Evolutionary conservation across 768 basidiomycete species (phyloP), one percentile per base, ranked within the genome.

Genomic region (Lentinus tigrinus): DNA sequence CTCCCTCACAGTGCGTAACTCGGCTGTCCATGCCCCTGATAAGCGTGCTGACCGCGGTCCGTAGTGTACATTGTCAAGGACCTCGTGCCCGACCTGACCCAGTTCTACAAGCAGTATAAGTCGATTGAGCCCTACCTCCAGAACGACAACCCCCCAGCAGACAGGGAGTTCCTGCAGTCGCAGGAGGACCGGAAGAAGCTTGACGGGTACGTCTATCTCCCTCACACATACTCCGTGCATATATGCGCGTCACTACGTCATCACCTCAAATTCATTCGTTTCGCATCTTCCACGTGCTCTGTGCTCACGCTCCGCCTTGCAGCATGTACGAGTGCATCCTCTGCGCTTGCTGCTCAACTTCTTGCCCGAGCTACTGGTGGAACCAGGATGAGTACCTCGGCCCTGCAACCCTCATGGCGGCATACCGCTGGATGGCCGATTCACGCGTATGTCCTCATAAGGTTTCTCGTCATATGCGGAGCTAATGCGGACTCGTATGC

Each of bases 51-150:
- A 21, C 43, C 19, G 34, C n/a, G 7, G 13, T 14, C 47, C 8
- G 4, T 71, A 96, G 95, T 97, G 95, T 97, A 96, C 77, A 83
- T 98, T 70, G 94, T 98, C 74, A 98, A 98, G 80, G 97, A 99
- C 76, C 88, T 99, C 68, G 95, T 99, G 2, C 93, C 91, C 19
- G 89, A 93, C 77, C 78, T 91, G 65, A 91, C 90, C 10, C 85
- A 85, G 63, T 95, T 95, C 84, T 95, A 95, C 87, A 98, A 98
- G 74, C 97, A 99, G 73, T 98, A 99, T 90, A 98, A 98, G 77
- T 95, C 95, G 17, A 96, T 99, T 74, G 88, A 99, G 73, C 96
- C 96, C 4, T 98, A 87, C 80, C 82, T 98, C 37, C 88, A 96
- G 80, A 95, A 94, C 74, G 89, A 94, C 73, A 93, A 91, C 73